Evolutionary conservation across 202 grass and related monocot genomes (phyloP), one percentile per base, ranked within the genome.

Genomic region (Panicum hallii): DNA sequence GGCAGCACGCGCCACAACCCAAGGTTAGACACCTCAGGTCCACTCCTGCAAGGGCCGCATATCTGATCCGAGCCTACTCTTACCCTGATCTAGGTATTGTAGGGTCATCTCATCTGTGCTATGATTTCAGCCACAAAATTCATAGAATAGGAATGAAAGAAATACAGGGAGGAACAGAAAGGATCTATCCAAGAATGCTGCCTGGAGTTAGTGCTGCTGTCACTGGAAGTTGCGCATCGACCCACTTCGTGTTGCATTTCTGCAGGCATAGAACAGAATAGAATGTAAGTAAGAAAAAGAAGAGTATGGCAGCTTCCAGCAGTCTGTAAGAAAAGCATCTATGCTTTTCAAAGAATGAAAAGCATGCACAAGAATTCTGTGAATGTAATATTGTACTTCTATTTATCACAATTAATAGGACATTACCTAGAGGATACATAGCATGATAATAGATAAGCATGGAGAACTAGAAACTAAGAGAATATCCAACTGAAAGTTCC

Each of bases 141-240:
- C 85, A 85, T 85, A 71, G 63, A 22, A 84, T 94, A 63, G 58
- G 23, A 85, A 79, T 75, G 74, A 53, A 80, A 61, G 84, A 85
- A 94, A 87, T 76, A 87, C 75, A 83, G 65, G 67, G 73, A 62
- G 82, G 69, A 92, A 55, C 20, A 22, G 8, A 80, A 84, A 65
- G 42, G 78, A 64, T 41, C 74, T 83, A 89, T 78, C 62, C 74
- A 86, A 79, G 72, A 88, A 88, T 80, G 82, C 78, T 28, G 45
- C 69, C 84, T 58, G 23, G 61, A 70, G 80, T 90, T 89, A 89
- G 77, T 80, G 54, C 84, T 46, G 42, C 82, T 40, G 65, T 93
- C 90, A 92, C 89, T 94, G 92, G 72, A 84, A 84, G 89, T 80
- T 97, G 74, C 88, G 91, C 5, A 72, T 84, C 45, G 83, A 79